Evolutionary conservation across 371 early-diverging fungal species (phyloP).

Genomic region (Lichtheimia corymbifera): DNA sequence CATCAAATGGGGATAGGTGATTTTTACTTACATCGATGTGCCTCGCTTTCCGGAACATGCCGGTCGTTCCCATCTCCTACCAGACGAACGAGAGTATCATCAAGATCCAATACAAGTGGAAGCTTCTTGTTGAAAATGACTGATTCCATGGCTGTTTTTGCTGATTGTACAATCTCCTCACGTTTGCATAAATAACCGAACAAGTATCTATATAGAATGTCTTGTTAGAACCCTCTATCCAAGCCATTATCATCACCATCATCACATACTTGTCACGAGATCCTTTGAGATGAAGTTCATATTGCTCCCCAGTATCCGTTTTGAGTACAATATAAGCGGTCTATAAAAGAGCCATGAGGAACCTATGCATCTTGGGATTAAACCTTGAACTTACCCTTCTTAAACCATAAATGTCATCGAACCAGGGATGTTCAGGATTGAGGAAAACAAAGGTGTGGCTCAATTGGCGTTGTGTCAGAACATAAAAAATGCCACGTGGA

Average conservation of each 20-base stretch:
- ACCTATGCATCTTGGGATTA: neutral
- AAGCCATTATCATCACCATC: neutral
- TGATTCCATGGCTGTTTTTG: conserved; percentile 51
- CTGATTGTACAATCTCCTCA: conserved; percentile 52
- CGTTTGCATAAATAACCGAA: conserved; percentile 73
- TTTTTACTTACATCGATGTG: conserved; percentile 30
- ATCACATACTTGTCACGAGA: conserved; percentile 61
- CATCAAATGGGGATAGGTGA: neutral
- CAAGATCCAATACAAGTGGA: conserved; percentile 79
- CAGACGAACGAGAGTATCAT: conserved; percentile 77
- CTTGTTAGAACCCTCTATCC: neutral
- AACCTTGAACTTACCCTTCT: conserved; percentile 29
- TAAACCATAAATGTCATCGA: conserved; percentile 49
- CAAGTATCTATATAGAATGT: conserved; percentile 29
- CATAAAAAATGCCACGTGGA: conserved; percentile 65
- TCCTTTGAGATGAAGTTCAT: conserved; percentile 76
- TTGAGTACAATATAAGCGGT: conserved; percentile 57
- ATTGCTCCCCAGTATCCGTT: conserved; percentile 52
- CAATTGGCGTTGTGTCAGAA: conserved; percentile 56
- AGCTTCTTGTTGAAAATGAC: conserved; percentile 51
- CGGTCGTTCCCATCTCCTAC: conserved; percentile 68
- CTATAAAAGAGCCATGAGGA: conserved; percentile 17
- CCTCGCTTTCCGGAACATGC: conserved; percentile 67
- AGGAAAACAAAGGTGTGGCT: conserved; percentile 65
- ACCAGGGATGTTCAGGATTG: conserved; percentile 60